phyloP scores from a whole-genome alignment of 768 basidiomycete genomes.

The Lyophyllum decastes region DNA sequence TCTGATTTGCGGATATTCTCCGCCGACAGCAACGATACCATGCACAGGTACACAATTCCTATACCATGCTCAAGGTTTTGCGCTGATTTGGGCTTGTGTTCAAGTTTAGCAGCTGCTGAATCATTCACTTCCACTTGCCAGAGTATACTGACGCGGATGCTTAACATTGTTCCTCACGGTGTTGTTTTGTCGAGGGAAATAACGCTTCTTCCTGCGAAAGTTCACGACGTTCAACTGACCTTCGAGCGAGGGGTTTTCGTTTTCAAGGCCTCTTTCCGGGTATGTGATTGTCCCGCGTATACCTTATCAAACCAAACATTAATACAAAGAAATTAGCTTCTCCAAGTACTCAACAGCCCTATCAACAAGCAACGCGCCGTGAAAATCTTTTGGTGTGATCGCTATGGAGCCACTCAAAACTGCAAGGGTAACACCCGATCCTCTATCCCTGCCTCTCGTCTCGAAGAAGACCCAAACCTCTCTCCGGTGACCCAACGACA shows the following conservation, averaged over 20 bases:
- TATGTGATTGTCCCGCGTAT: conserved; percentile 22
- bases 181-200: conserved; percentile 49
- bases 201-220: conserved; percentile 41
- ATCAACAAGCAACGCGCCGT: conserved; percentile 40
- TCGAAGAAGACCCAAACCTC: conserved; percentile 33
- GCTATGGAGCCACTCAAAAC: conserved; percentile 33
- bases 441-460: conserved; percentile 28
- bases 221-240: conserved; percentile 36
- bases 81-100: neutral
- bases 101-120: conserved; percentile 31
- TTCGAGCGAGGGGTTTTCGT: conserved; percentile 37
- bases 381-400: conserved; percentile 45
- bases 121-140: conserved; percentile 40
- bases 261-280: conserved; percentile 41
- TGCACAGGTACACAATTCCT: conserved; percentile 32
- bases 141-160: conserved; percentile 42
- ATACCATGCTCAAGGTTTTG: neutral
- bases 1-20: conserved; percentile 43
- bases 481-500: conserved; percentile 37
- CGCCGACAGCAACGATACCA: conserved; percentile 40
- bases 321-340: conserved; percentile 25
- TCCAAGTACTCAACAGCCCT: conserved; percentile 32
- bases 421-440: conserved; percentile 35
- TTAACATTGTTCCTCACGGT: conserved; percentile 46
- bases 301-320: neutral